Evolutionary conservation across 257 asterid species (phyloP), one percentile per base, ranked within the genome.

Genomic region (Solanum chiquidenum): DNA sequence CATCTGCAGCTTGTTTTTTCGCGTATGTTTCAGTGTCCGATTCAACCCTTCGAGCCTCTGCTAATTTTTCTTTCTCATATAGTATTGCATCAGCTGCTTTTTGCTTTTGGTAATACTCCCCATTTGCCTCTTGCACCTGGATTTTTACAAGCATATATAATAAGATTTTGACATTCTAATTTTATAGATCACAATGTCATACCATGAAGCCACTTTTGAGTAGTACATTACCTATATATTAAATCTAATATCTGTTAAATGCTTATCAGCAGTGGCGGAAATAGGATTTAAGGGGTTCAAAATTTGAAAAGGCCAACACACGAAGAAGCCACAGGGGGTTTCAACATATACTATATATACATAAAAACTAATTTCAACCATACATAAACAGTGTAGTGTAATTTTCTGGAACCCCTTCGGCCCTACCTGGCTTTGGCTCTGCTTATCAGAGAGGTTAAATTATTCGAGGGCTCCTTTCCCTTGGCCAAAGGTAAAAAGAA

Each of bases 61-160:
- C 95, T 89, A 92, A 90, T 38, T 92, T 94, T 84, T 91, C 91
- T 89, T 89, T 93, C 71, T 94, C 89, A 76, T 92, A 93, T 1
- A 93, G 89, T 58, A 87, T 89, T 8, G 96, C 95, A 44, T 93
- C 96, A 3, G 96, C 95, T 0, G 87, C 94, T 18, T 91, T 93
- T 74, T 93, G 94, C 62, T 91, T 92, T 92, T 91, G 89, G 90
- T 94, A 94, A 2, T 93, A 89, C 86, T 91, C 96, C 94, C 94
- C 92, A 21, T 94, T 94, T 12, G 95, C 96, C 73, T 93, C 94
- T 90, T 93, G 94, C 33, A 94, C 93, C 95, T 92, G 58, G 20
- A 80, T 44, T 44, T 21, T 21, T 38, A 75, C 46, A 11, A 38
- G 1, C 55, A 75, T 34, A 23, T 80, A 9, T 12, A 27, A 27